Evolutionary conservation across 129 eudicot species (phyloP), one percentile per base, ranked within the genome.

Genomic region (Flaveria linearis): DNA sequence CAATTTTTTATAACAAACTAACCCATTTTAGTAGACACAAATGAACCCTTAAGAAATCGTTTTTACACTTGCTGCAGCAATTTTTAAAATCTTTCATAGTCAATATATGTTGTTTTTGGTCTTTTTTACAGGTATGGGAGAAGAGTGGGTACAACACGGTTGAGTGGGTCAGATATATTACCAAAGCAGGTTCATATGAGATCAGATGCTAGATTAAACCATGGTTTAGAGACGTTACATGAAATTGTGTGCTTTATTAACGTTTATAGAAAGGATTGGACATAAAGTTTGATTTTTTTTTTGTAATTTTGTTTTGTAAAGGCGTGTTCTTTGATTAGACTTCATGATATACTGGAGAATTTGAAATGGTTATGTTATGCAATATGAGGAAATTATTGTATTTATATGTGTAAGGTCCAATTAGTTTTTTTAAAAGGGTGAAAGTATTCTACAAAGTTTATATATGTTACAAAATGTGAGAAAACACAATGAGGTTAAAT

Each of bases 121-220:
- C 1, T 62, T 49, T 79, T 79, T 30, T 63, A 16, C 81, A 95
- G 96, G 99, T 95, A 15, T 95, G 99, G 99, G 99, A 95, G 86
- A 95, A 89, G 85, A 94, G 98, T 43, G 98, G 98, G 23, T 94
- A 94, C 85, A 94, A 91, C 74, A 94, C 97, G 3, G 98, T 94
- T 15, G 98, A 94, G 77, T 94, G 98, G 98, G 98, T 94, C 60
- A 96, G 97, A 79, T 94, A 94, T 65, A 91, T 94, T 25, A 94
- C 97, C 17, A 91, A 94, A 84, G 98, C 98, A 3, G 97, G 96
- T 80, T 89, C 96, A 10, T 89, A 89, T 22, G 96, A 86, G 88
- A 86, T 89, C 80, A 84, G 92, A 80, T 89, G 96, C 83, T 87
- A 68, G 69, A 57, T 72, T 25, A 63, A 63, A 65, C 22, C 43